Conservation (phyloP, 805 yeast species). For the Wickerhamomyces bisporus region DNA sequence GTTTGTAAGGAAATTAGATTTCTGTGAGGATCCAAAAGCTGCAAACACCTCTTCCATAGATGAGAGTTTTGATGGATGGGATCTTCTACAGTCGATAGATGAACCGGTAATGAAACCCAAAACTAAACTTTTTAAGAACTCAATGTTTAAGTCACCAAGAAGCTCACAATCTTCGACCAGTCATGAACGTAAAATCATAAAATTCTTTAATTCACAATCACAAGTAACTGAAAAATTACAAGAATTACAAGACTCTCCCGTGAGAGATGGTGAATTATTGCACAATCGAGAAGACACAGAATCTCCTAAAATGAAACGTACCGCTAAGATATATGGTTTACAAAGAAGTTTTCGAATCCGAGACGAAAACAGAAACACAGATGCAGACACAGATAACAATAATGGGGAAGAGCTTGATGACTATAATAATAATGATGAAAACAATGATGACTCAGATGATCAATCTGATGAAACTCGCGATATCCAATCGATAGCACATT, state of each 20-base stretch:
- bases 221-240: slow-evolving; percentile 2
- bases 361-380: slow-evolving; percentile 12
- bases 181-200: slow-evolving; percentile 9
- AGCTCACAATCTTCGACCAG: slow-evolving; percentile 1
- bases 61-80: slow-evolving; percentile 3
- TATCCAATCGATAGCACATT: slow-evolving; percentile 23
- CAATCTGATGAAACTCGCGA: not conserved
- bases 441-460: slow-evolving; percentile 9
- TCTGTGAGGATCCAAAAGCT: no score
- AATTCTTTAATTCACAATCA: slow-evolving; percentile 11
- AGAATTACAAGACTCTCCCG: slow-evolving; percentile 2
- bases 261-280: not conserved
- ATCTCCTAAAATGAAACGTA: slow-evolving; percentile 9
- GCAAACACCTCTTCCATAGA: not conserved
- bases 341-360: slow-evolving; percentile 22
- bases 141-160: slow-evolving; percentile 7
- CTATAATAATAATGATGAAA: slow-evolving; percentile 5
- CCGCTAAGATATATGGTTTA: slow-evolving; percentile 24
- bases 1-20: not conserved
- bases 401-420: slow-evolving; percentile 2
- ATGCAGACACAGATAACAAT: slow-evolving; percentile 3
- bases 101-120: slow-evolving; percentile 4
- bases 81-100: slow-evolving; percentile 5
- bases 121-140: slow-evolving; percentile 3
- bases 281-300: slow-evolving; percentile 1